Conservation (phyloP, 768 basidiomycete species). For the Naematelia aurantialba region DNA sequence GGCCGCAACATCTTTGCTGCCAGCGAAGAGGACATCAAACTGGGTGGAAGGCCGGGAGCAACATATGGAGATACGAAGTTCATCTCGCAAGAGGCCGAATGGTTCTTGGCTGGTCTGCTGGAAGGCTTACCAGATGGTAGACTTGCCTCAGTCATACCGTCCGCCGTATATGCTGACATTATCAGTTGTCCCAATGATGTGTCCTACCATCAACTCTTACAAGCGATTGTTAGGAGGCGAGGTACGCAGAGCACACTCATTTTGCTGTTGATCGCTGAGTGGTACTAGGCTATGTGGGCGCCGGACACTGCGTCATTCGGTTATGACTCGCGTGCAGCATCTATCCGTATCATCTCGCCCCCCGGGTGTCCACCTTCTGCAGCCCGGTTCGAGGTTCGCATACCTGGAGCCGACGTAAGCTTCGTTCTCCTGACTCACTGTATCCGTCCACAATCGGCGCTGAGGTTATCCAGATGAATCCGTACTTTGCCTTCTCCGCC, state of each 20-base stretch:
- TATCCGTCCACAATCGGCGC: background rate
- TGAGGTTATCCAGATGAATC: slow-evolving; percentile 57
- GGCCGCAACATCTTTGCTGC: slow-evolving; percentile 80
- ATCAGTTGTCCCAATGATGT: slow-evolving; percentile 75
- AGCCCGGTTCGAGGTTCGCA: slow-evolving; percentile 86
- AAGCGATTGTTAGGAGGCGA: slow-evolving; percentile 92
- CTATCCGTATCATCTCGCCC: slow-evolving; percentile 85
- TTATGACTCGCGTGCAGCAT: slow-evolving; percentile 89
- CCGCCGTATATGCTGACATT: background rate
- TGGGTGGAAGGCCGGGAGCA: slow-evolving; percentile 65
- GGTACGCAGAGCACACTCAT: too few relatives aligned
- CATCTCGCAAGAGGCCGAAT: slow-evolving; percentile 76
- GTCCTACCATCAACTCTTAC: slow-evolving; percentile 91
- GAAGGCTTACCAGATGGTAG: slow-evolving; percentile 86
- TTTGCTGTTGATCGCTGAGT: too few relatives aligned
- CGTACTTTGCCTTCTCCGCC: slow-evolving; percentile 80
- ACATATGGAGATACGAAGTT: slow-evolving; percentile 76
- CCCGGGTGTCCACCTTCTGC: slow-evolving; percentile 76
- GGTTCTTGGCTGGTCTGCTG: slow-evolving; percentile 89
- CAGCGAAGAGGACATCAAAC: slow-evolving; percentile 59
- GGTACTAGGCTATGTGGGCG: slow-evolving; percentile 81
- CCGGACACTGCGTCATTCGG: slow-evolving; percentile 91
- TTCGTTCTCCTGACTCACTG: background rate
- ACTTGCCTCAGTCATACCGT: background rate
- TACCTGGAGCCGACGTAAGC: slow-evolving; percentile 91